These are phyloP conservation scores for Fusarium sacchari DNA, from an alignment of 2,329 filamentous ascomycete species.

Conservation along the genomic window DNA sequence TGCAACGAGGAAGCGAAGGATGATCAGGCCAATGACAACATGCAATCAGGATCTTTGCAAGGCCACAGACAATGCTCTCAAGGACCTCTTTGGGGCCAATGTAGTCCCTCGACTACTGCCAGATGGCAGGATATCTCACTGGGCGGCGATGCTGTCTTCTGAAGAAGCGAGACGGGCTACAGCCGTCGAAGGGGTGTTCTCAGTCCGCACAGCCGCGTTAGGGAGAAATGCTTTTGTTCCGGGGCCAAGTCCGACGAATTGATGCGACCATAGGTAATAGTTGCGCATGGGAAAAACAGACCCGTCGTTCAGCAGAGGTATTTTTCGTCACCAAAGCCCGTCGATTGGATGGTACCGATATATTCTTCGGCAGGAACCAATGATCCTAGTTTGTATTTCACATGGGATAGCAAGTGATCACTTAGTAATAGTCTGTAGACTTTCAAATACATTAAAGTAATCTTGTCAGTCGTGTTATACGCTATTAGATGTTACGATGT, in stretches of 20 bases:
- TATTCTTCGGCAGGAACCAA: not conserved
- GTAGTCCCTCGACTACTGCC: too few relatives aligned
- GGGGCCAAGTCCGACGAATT: rapidly evolving
- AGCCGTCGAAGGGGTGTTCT: not conserved
- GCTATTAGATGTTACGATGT: not conserved
- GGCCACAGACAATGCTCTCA: not conserved
- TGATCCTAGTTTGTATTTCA: not conserved
- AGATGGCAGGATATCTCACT: not conserved
- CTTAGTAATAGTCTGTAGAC: not conserved
- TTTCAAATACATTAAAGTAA: not conserved
- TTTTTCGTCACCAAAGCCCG: not conserved
- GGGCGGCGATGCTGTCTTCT: not conserved
- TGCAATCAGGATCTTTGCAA: not conserved
- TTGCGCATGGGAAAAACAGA: not conserved
- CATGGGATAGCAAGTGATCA: not conserved
- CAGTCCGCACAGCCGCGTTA: not conserved
- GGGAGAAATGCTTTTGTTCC: too few relatives aligned
- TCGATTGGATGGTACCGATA: not conserved
- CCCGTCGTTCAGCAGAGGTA: not conserved
- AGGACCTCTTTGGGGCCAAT: not conserved
- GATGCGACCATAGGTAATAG: not conserved
- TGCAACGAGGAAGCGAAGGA: not conserved
- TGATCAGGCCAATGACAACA: not conserved
- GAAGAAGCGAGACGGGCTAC: not conserved
- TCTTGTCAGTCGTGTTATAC: not conserved